Percentiles rank a stretch among this genome's conserved stretches.
phyloP scores from a whole-genome alignment of 2,329 filamentous ascomycete genomes.

The Arthrobotrys entomopaga region DNA sequence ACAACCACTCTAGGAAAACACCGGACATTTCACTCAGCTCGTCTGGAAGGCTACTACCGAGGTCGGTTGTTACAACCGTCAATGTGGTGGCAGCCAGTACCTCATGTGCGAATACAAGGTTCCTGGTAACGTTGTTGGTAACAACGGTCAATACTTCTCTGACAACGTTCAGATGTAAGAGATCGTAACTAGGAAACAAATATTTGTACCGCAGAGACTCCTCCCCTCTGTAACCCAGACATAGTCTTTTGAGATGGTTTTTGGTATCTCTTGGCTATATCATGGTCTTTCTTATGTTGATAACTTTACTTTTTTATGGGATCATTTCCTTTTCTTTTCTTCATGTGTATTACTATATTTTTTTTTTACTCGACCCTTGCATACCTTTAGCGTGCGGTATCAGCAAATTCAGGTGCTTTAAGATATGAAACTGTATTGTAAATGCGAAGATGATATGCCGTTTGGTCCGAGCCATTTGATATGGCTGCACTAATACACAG shows the following conservation, averaged over 20 bases:
- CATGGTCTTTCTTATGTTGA: not conserved
- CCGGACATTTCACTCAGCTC: slow-evolving; percentile 67
- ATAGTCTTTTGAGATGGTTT: not conserved
- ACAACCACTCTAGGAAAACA: slow-evolving; percentile 36
- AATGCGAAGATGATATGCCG: slow-evolving; percentile 13
- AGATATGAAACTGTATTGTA: slow-evolving; percentile 51
- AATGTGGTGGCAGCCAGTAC: slow-evolving; percentile 43
- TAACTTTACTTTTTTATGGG: slow-evolving; percentile 10
- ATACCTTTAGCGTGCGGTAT: slow-evolving; percentile 49
- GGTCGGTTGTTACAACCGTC: slow-evolving; percentile 69
- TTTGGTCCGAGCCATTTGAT: not conserved
- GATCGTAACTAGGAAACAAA: slow-evolving; percentile 3
- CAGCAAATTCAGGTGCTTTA: slow-evolving; percentile 48
- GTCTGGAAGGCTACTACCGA: slow-evolving; percentile 73
- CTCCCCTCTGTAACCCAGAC: not conserved
- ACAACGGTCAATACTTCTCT: slow-evolving; percentile 45
- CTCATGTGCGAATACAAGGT: slow-evolving; percentile 52
- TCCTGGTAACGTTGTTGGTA: slow-evolving; percentile 47
- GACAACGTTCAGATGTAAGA: slow-evolving; percentile 48
- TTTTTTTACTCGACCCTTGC: slow-evolving; percentile 35
- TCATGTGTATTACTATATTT: slow-evolving; percentile 44
- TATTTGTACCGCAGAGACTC: not conserved
- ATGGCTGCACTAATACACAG: not conserved
- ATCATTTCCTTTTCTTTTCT: slow-evolving; percentile 27
- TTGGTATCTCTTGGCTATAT: not conserved